Evolutionary conservation across 108 stramenopile genomes (phyloP).

Genomic region (Mayamaea pseudoterrestris): DNA sequence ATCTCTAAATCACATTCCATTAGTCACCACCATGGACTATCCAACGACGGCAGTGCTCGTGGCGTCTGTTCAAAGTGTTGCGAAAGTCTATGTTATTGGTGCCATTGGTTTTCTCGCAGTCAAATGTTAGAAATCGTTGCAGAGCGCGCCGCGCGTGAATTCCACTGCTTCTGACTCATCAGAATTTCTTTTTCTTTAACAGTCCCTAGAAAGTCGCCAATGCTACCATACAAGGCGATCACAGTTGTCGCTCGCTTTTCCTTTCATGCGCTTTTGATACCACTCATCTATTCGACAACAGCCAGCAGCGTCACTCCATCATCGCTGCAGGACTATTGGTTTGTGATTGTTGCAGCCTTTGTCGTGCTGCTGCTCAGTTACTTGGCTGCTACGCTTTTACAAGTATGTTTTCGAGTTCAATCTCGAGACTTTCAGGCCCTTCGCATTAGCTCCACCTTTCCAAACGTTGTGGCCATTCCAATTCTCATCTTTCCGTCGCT

Average conservation of each 20-base stretch:
- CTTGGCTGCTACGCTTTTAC: constrained; percentile 33
- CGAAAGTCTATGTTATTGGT: constrained; percentile 59
- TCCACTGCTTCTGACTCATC: too few species aligned
- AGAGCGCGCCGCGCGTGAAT: too few species aligned
- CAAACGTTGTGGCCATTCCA: constrained; percentile 62
- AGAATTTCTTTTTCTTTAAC: background rate
- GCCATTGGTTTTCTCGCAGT: constrained; percentile 41
- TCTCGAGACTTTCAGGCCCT: constrained; percentile 41
- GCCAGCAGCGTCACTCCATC: constrained; percentile 34
- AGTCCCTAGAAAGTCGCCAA: constrained; percentile 32
- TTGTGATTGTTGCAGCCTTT: constrained; percentile 36
- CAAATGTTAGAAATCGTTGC: constrained; percentile 11
- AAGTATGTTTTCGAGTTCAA: constrained; percentile 17
- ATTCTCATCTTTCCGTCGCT: constrained; percentile 66
- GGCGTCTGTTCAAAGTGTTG: constrained; percentile 47
- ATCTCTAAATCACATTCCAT: too few species aligned
- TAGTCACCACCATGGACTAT: too few species aligned
- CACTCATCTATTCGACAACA: constrained; percentile 44
- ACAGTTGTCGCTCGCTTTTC: constrained; percentile 39
- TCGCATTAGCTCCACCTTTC: constrained; percentile 49
- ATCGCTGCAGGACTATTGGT: constrained; percentile 47
- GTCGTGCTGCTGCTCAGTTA: constrained; percentile 36
- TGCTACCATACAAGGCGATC: constrained; percentile 33
- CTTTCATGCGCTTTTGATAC: constrained; percentile 46
- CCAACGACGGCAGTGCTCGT: constrained; percentile 29